phyloP scores from a whole-genome alignment of 1,284 basidiomycete genomes.

The Fomitopsis pinicola region DNA sequence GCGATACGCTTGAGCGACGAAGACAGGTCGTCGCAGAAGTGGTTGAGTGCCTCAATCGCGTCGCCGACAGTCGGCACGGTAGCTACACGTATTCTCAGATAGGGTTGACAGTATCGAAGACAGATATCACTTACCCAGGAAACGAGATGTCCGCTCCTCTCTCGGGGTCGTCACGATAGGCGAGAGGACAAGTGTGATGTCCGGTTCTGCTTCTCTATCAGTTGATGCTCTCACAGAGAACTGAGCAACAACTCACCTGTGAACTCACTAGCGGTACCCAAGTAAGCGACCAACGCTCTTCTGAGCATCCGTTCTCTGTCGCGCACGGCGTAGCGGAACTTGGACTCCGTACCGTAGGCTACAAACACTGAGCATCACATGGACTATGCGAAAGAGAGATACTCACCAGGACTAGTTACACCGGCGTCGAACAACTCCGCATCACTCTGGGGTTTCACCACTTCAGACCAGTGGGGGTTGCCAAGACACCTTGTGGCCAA shows the following conservation, averaged over 20 bases:
- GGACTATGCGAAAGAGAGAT: slow-evolving; percentile 1
- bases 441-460: slow-evolving; percentile 67
- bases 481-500: slow-evolving; percentile 78
- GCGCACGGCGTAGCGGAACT: slow-evolving; percentile 53
- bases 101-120: slow-evolving; percentile 9
- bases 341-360: slow-evolving; percentile 51
- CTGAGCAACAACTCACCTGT: slow-evolving; percentile 38
- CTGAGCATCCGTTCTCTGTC: slow-evolving; percentile 51
- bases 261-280: slow-evolving; percentile 66
- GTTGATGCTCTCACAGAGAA: neutral
- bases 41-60: slow-evolving; percentile 64
- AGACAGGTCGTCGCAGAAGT: slow-evolving; percentile 55
- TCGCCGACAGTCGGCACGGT: slow-evolving; percentile 78
- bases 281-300: slow-evolving; percentile 59
- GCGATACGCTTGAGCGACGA: slow-evolving; percentile 63
- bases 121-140: slow-evolving; percentile 30
- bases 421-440: slow-evolving; percentile 58
- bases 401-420: slow-evolving; percentile 48
- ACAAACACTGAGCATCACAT: slow-evolving; percentile 11
- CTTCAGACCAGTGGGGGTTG: slow-evolving; percentile 52
- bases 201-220: slow-evolving; percentile 42
- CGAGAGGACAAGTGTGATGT: slow-evolving; percentile 62
- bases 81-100: slow-evolving; percentile 32
- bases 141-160: slow-evolving; percentile 40
- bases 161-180: slow-evolving; percentile 48